phyloP scores from a whole-genome alignment of 2,329 filamentous ascomycete species.

The Chlorencoelia australis region DNA sequence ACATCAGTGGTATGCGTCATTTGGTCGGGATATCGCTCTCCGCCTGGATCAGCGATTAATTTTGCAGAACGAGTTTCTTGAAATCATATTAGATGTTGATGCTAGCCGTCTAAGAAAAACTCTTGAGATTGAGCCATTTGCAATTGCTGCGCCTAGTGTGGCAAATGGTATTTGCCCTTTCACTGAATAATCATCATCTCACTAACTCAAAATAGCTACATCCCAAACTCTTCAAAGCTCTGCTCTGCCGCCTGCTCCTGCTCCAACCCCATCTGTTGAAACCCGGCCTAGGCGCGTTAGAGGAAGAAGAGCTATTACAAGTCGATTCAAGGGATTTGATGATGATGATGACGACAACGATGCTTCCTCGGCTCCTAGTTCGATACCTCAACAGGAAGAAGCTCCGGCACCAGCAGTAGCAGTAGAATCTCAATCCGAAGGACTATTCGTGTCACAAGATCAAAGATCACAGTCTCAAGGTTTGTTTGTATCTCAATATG shows the following conservation, averaged over 20 bases:
- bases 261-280: not conserved
- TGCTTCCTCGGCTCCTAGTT: too few species aligned
- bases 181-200: not conserved
- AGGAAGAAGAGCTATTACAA: conserved; percentile 34
- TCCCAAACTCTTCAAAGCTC: conserved; percentile 10
- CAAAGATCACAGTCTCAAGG: conserved; percentile 25
- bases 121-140: conserved; percentile 42
- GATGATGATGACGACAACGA: conserved; percentile 40
- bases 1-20: conserved; percentile 56
- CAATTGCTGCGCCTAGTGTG: conserved; percentile 18
- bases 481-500: conserved; percentile 48
- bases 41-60: conserved; percentile 73
- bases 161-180: conserved; percentile 18
- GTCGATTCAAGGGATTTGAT: conserved; percentile 67
- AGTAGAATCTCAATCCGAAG: conserved; percentile 23
- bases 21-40: conserved; percentile 59
- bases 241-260: conserved; percentile 12
- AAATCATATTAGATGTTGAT: conserved; percentile 77
- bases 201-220: conserved; percentile 9
- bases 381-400: not conserved
- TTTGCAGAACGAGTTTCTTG: conserved; percentile 83
- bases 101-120: conserved; percentile 60
- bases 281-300: conserved; percentile 21
- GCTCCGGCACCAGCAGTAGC: not conserved
- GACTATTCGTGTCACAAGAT: conserved; percentile 46